Conservation (phyloP, 2,329 filamentous ascomycete genomes). For the Penicillium sp. region DNA sequence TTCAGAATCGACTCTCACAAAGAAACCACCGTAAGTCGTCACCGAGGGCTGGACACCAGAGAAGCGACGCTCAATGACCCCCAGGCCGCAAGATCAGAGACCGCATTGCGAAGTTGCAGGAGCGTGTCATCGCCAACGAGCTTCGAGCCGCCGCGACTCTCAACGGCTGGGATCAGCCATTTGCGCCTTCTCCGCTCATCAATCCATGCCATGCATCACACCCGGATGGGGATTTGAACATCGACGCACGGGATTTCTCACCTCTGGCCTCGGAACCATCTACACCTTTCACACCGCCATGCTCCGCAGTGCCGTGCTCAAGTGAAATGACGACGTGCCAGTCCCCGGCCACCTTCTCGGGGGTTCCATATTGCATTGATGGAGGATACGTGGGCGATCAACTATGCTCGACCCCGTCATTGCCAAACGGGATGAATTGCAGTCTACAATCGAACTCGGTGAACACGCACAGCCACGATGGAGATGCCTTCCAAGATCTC, state of each 20-base stretch:
- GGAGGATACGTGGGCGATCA: no score
- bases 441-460: background rate
- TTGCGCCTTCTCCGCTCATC: conserved; percentile 13
- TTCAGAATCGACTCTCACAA: conserved; percentile 36
- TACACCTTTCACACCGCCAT: conserved; percentile 6
- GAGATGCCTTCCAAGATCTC: background rate
- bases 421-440: background rate
- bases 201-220: conserved; percentile 3
- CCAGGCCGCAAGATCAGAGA: conserved; percentile 35
- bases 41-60: no score
- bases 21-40: conserved; percentile 32
- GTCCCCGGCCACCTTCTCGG: background rate
- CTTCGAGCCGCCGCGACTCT: conserved; percentile 30
- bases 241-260: conserved; percentile 1
- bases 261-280: conserved; percentile 7
- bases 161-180: conserved; percentile 29
- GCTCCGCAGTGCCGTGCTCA: conserved; percentile 3
- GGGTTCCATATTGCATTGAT: background rate
- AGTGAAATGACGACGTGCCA: conserved; percentile 2
- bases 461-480: no score
- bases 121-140: conserved; percentile 36
- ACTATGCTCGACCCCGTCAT: background rate
- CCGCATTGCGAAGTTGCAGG: conserved; percentile 36
- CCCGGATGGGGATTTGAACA: conserved; percentile 6
- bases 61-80: background rate